A percentile compares a stretch with the other conserved stretches of the same genome.
These are phyloP conservation scores for Chlamydomonas incerta DNA, from an alignment of 139 green algal species.

Conservation along the genomic window DNA sequence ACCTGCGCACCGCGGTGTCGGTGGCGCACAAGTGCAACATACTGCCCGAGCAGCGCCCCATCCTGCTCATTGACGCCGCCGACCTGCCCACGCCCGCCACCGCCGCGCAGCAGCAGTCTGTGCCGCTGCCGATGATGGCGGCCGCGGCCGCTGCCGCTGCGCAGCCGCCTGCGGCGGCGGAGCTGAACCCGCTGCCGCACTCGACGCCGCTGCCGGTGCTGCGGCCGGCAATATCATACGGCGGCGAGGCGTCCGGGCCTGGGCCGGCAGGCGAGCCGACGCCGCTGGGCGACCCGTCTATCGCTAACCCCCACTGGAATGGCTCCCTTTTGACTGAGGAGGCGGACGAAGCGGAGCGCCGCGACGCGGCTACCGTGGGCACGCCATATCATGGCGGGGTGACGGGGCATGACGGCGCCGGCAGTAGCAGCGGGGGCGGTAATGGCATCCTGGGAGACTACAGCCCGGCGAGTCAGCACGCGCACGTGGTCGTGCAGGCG, in stretches of 20 bases:
- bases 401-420: no score
- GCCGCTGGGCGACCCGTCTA: conserved; percentile 23
- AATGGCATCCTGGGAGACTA: no score
- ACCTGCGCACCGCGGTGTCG: conserved; percentile 62
- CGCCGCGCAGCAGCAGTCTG: neutral
- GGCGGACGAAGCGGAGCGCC: neutral
- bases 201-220: neutral
- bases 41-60: conserved; percentile 41
- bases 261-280: conserved; percentile 19
- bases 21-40: conserved; percentile 67
- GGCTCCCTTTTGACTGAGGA: neutral
- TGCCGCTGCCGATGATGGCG: neutral
- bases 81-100: neutral
- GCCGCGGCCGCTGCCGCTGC: neutral
- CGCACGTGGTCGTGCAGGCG: no score
- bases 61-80: conserved; percentile 56
- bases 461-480: no score
- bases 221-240: neutral
- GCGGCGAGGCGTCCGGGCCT: neutral
- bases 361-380: no score
- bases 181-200: neutral
- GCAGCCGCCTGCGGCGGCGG: no score
- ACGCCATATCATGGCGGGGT: no score
- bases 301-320: neutral
- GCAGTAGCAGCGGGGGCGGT: neutral